Conservation (phyloP, 2,329 filamentous ascomycete genomes). For the Monascus ruber region DNA sequence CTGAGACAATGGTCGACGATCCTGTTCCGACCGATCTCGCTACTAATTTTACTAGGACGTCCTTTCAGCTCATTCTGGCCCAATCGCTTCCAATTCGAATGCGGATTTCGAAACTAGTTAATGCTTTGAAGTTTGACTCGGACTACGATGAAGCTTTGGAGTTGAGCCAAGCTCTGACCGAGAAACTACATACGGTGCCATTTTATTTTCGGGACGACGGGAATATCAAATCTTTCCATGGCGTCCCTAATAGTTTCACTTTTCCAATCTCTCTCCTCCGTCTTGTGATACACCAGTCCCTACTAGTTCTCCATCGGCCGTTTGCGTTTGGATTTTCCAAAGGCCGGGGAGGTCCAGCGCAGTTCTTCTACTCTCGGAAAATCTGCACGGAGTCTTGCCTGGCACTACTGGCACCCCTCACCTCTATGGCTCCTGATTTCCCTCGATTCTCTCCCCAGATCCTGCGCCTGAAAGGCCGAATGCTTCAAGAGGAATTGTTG, state of each 20-base stretch:
- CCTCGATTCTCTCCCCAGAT: conserved; percentile 16
- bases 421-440: conserved; percentile 6
- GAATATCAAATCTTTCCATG: conserved; percentile 1
- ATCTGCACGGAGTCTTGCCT: conserved; percentile 25
- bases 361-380: conserved; percentile 28
- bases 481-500: conserved; percentile 25
- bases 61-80: conserved; percentile 17
- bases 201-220: conserved; percentile 13
- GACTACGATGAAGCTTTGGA: conserved; percentile 22
- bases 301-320: conserved; percentile 43
- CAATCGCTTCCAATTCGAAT: conserved; percentile 18
- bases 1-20: conserved; percentile 15
- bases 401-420: conserved; percentile 22
- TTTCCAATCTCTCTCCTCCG: conserved; percentile 34
- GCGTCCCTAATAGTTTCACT: conserved; percentile 6
- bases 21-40: conserved; percentile 8
- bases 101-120: conserved; percentile 19
- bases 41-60: conserved; percentile 12
- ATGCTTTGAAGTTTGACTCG: conserved; percentile 18
- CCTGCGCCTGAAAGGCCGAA: conserved; percentile 19
- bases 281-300: conserved; percentile 42
- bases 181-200: conserved; percentile 11
- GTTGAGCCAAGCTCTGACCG: conserved; percentile 18
- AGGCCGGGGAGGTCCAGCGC: conserved; percentile 20
- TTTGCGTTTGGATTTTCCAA: conserved; percentile 13